These are phyloP conservation scores for Clathrus columnatus DNA, from an alignment of 768 basidiomycete genomes.

Conservation along the genomic window DNA sequence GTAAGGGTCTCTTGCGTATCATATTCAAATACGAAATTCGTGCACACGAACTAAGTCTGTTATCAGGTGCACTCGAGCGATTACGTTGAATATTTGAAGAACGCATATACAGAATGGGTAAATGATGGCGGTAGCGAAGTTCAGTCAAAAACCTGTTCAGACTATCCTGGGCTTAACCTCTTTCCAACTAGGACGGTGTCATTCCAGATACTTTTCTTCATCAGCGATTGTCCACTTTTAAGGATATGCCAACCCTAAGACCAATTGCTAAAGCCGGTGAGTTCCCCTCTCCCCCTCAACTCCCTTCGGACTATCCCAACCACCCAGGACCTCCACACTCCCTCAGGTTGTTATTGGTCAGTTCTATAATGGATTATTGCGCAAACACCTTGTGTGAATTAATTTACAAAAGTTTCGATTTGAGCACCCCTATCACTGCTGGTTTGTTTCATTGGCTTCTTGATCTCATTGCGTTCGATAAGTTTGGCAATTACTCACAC, in stretches of 20 bases:
- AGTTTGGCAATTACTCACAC: neutral
- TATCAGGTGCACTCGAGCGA: slow-evolving; percentile 18
- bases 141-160: neutral
- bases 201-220: slow-evolving; percentile 26
- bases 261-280: slow-evolving; percentile 20
- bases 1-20: neutral
- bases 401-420: slow-evolving; percentile 13
- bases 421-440: slow-evolving; percentile 24
- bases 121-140: slow-evolving; percentile 21
- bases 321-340: neutral
- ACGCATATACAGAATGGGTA: slow-evolving; percentile 23
- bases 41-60: neutral
- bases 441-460: slow-evolving; percentile 12
- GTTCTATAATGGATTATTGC: neutral
- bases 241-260: slow-evolving; percentile 4
- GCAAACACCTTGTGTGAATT: neutral
- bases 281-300: neutral
- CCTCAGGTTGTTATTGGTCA: slow-evolving; percentile 4
- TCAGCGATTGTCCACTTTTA: slow-evolving; percentile 9
- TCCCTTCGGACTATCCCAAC: neutral
- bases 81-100: slow-evolving; percentile 22
- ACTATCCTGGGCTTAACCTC: neutral
- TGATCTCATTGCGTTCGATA: neutral
- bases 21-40: neutral
- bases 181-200: slow-evolving; percentile 18